Conservation (phyloP, 1,284 basidiomycete species). For the Cryptococcus sp. region DNA sequence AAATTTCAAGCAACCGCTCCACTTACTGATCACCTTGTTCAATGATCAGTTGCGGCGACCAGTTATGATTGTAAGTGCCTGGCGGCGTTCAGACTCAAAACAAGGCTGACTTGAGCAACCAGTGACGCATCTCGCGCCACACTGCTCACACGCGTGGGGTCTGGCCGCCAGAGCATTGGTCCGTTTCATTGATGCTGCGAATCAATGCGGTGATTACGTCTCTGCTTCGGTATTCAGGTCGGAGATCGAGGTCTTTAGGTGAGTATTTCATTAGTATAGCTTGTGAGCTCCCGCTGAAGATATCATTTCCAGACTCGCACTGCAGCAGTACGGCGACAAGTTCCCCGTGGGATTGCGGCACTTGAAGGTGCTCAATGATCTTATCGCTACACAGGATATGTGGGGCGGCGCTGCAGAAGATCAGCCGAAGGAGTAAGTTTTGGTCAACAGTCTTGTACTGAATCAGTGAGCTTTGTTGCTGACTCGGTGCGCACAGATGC, state of each 20-base stretch:
- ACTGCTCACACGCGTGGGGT: slow-evolving; percentile 31
- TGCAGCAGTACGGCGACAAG: slow-evolving; percentile 31
- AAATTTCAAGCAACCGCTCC: not conserved
- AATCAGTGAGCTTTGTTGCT: no score
- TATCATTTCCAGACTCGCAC: slow-evolving; percentile 18
- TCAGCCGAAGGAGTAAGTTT: slow-evolving; percentile 8
- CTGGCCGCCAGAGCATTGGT: slow-evolving; percentile 29
- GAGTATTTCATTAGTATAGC: not conserved
- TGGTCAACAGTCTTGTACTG: no score
- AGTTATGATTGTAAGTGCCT: slow-evolving; percentile 41
- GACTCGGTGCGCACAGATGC: no score
- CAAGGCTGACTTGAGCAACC: slow-evolving; percentile 1
- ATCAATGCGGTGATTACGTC: slow-evolving; percentile 25
- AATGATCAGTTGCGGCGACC: slow-evolving; percentile 34
- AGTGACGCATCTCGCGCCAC: slow-evolving; percentile 39
- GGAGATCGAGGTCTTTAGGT: slow-evolving; percentile 44
- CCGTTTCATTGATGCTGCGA: slow-evolving; percentile 41
- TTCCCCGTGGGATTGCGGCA: slow-evolving; percentile 37
- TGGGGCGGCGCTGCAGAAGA: not conserved
- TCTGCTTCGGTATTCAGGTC: slow-evolving; percentile 38
- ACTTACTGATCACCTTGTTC: not conserved
- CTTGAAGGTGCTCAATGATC: slow-evolving; percentile 34
- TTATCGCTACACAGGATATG: slow-evolving; percentile 11
- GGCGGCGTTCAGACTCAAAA: not conserved
- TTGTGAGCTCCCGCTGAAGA: not conserved